Evolutionary conservation across 2,329 filamentous ascomycete genomes (phyloP), one percentile per base, ranked within the genome.

Genomic region (Hypomyces rosellus): DNA sequence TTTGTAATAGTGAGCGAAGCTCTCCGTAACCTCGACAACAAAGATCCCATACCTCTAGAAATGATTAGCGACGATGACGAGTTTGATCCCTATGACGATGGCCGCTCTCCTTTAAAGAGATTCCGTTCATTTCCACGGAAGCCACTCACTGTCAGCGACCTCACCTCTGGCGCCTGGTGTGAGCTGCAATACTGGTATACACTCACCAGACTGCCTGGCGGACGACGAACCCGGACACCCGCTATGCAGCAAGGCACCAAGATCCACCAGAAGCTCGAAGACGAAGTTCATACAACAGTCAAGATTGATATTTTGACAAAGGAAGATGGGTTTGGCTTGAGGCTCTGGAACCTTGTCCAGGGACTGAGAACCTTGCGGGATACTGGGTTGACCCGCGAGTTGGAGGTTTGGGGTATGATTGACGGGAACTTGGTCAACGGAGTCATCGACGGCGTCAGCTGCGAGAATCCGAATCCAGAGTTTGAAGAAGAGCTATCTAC

Each of bases 111-210:
- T 0, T 70, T 96, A 2, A 78, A 89, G 55, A 82, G 86, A 34
- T 96, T 95, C 60, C 85, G 91, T 36, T 82, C 82, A 1, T 84
- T 79, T 50, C 89, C 89, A 0, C 85, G 78, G 61, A 92, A 89
- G 63, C 82, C 88, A 0, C 76, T 97, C 7, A 89, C 88, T 0
- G 93, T 97, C 1, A 90, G 88, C 2, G 93, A 99, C 66, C 71
- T 97, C 20, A 82, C 91, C 0, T 86, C 89, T 1, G 91, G 91
- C 2, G 85, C 91, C 7, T 99, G 93, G 93, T 99, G 93, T 66
- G 92, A 99, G 68, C 68, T 97, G 52, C 91, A 97, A 65, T 95
- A 96, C 61, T 90, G 84, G 75, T 96, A 95, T 69, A 88, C 83
- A 0, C 76, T 99, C 49, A 88, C 84, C 3, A 84, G 81, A 49